Evolutionary conservation across 306 rosid species (phyloP), one percentile per base, ranked within the genome.

Genomic region (Fragaria iinumae): DNA sequence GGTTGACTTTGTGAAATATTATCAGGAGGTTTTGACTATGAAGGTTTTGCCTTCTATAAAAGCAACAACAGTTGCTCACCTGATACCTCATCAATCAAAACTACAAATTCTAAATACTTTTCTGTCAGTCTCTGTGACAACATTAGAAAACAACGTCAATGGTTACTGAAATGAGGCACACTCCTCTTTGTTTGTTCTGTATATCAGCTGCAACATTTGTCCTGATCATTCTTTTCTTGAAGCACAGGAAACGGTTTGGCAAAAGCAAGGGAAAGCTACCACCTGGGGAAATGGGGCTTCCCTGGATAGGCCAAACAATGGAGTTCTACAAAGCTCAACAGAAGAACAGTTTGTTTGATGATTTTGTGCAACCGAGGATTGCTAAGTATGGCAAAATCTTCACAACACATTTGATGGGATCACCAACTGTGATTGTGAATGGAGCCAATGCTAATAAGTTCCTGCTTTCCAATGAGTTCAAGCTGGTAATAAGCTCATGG

Each of bases 401-500:
- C 93, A 88, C 82, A 74, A 93, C 96, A 72, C 89, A 86, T 52
- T 78, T 91, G n/a, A 87, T 93, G 93, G 97, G 97, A 14, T 87
- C 93, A 1, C 92, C 97, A 38, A 93, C 97, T 8, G 91, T 93
- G 80, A 73, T 90, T 9, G 88, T 93, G 2, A 88, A 88, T 69
- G 98, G 97, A 69, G 87, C 96, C 53, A 89, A 89, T 44, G 97
- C 91, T 25, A 93, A 93, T 11, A 86, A 75, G 4, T 93, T 88
- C 52, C 41, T 93, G 52, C 14, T 91, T 66, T 88, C 94, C 3
- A 91, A 89, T 71, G 97, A 93, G 88, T 93, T 93, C 81, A 91
- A 93, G 87, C 75, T 89, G 76, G 98, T 91, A 75, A 83, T 88
- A 71, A 91, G 97, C 77, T 90, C 97, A 20, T 91, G 96, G 98